Percentiles rank a stretch among this genome's conserved stretches.
phyloP scores from a whole-genome alignment of 176 grass and related monocot genomes.

The Elaeis guineensis region DNA sequence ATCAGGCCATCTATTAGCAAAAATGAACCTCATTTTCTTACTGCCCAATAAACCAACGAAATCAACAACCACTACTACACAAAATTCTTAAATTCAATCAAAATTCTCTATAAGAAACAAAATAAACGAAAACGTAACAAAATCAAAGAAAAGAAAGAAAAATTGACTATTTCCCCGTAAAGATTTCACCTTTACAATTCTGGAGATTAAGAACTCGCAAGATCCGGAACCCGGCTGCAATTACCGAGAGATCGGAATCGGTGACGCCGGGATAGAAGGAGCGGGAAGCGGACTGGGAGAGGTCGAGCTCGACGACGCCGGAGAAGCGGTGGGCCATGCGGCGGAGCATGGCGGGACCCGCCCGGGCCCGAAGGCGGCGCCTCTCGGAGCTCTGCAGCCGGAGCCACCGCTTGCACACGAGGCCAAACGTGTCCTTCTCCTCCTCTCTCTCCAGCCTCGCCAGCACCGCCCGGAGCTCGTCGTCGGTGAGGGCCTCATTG shows the following conservation, averaged over 20 bases:
- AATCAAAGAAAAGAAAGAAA: too few relatives aligned
- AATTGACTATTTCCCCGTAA: neutral
- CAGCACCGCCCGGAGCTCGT: constrained; percentile 60
- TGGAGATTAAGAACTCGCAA: constrained; percentile 15
- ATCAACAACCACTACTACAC: too few relatives aligned
- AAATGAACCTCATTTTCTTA: too few relatives aligned
- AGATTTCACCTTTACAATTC: constrained; percentile 18
- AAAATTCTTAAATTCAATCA: too few relatives aligned
- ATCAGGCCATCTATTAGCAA: too few relatives aligned
- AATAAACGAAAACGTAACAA: too few relatives aligned
- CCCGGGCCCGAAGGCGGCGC: constrained; percentile 48
- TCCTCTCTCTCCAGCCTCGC: constrained; percentile 35
- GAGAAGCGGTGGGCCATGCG: constrained; percentile 36
- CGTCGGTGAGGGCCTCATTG: constrained; percentile 66
- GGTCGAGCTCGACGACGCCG: constrained; percentile 9
- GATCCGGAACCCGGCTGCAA: constrained; percentile 4
- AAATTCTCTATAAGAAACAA: too few relatives aligned
- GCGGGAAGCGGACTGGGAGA: constrained; percentile 4
- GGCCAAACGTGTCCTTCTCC: constrained; percentile 63
- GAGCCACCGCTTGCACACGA: constrained; percentile 86
- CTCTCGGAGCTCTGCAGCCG: constrained; percentile 74
- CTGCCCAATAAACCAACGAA: too few relatives aligned
- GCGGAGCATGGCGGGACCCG: constrained; percentile 66
- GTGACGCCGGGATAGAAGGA: constrained; percentile 19
- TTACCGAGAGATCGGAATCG: constrained; percentile 14